These are phyloP conservation scores for Solanum medicagineum DNA, from an alignment of 257 asterid genomes.

Conservation along the genomic window DNA sequence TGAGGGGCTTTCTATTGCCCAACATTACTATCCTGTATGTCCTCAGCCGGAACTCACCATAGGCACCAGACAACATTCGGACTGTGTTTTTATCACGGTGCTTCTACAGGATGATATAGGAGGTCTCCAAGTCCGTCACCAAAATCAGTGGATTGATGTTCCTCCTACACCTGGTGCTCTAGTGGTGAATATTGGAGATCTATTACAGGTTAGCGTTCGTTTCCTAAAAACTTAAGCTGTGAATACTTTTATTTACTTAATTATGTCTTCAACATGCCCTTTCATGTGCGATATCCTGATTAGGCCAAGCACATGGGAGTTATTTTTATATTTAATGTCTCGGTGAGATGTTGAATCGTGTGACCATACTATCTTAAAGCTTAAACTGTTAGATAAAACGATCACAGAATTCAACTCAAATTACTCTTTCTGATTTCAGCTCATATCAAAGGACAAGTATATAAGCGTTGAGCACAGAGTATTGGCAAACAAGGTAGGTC, in stretches of 20 bases:
- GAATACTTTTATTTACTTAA: background rate
- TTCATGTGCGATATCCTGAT: background rate
- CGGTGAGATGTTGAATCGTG: background rate
- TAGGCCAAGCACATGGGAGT: background rate
- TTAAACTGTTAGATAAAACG: background rate
- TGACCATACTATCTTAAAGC: background rate
- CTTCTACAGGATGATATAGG: background rate
- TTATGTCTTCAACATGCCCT: background rate
- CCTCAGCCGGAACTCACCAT: constrained; percentile 2
- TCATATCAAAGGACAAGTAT: constrained; percentile 51
- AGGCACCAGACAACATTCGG: background rate
- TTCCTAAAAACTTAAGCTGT: background rate
- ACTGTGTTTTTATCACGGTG: background rate
- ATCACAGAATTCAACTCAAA: background rate
- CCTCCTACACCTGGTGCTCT: background rate
- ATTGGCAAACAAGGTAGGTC: constrained; percentile 32
- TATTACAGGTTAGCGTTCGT: background rate
- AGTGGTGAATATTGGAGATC: background rate
- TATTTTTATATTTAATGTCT: background rate
- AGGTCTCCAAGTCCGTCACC: constrained; percentile 1
- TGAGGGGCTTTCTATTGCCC: background rate
- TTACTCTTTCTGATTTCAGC: constrained; percentile 16
- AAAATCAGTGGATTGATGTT: constrained; percentile 1
- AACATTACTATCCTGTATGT: constrained; percentile 1
- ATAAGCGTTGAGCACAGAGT: constrained; percentile 49